Conservation (phyloP, 495 filamentous ascomycete genomes). For the Cryomyces minteri region DNA sequence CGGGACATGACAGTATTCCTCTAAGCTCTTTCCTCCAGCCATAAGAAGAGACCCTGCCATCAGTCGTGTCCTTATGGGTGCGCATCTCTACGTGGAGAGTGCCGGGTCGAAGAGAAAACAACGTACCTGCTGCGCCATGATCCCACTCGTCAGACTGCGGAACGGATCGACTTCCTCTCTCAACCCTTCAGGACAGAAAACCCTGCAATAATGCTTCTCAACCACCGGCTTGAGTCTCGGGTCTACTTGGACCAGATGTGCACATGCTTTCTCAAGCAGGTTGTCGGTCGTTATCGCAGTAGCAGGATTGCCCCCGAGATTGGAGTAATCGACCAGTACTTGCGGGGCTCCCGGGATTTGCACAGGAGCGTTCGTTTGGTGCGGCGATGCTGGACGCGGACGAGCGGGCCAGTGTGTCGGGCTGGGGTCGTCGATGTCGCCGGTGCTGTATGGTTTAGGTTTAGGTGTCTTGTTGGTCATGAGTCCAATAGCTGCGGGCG, state of each 20-base stretch:
- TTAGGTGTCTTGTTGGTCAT: conserved; percentile 11
- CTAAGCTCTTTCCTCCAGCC: too few species aligned
- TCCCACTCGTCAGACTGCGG: conserved; percentile 58
- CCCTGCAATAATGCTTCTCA: conserved; percentile 49
- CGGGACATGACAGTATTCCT: too few species aligned
- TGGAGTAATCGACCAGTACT: too few species aligned
- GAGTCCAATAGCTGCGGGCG: conserved; percentile 14
- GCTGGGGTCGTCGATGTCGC: conserved; percentile 17
- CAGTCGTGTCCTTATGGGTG: too few species aligned
- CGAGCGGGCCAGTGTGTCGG: conserved; percentile 20
- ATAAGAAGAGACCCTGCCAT: too few species aligned
- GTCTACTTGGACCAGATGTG: conserved; percentile 61
- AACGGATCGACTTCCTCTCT: conserved; percentile 80
- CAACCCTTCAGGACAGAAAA: conserved; percentile 70
- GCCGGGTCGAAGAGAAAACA: too few species aligned
- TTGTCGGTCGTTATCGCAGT: conserved; percentile 39
- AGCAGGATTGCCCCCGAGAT: conserved; percentile 36
- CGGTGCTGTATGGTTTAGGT: conserved; percentile 8
- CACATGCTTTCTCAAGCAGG: conserved; percentile 58
- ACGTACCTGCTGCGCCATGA: conserved; percentile 71
- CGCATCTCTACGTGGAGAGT: too few species aligned
- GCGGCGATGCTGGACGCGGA: conserved; percentile 41
- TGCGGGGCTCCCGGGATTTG: conserved; percentile 59
- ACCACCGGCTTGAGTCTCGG: conserved; percentile 55
- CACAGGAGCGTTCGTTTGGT: conserved; percentile 56